Evolutionary conservation across 75 land plant genomes (phyloP), one percentile per base, ranked within the genome.

Genomic region (Isoetes taiwanensis): DNA sequence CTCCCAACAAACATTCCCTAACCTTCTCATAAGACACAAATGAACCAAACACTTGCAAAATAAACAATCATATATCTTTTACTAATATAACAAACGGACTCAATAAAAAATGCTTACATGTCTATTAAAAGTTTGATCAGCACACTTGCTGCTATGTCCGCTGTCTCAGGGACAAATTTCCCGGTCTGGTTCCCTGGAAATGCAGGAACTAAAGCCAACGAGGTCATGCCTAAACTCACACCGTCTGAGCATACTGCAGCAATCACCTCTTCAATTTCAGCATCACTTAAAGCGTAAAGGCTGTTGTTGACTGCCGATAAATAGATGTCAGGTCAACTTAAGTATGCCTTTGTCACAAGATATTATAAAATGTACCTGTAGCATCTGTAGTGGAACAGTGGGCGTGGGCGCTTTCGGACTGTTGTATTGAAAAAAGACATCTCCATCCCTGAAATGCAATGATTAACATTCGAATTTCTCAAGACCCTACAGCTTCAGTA

Each of bases 141-240:
- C 53, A 94, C 99, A 76, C 99, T 94, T 28, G 79, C 85, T 56
- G 99, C 99, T 37, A 89, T 84, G 75, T 94, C 90, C 29, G 85
- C 68, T n/a, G 76, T 64, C 60, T 87, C 91, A 10, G 59, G 40
- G 26, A 57, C 21, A 16, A 64, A 46, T 66, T 74, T 84, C 33
- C 89, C 89, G 54, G 66, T 56, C 57, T 72, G 78, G 23, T 57
- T 78, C 24, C 64, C 78, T 54, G 72, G 73, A 53, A 69, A 67
- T 21, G 83, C 67, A 26, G 85, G 74, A 31, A 66, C 43, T 20
- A 62, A 24, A 14, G 61, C 72, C 68, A 68, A 57, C 5, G 35
- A 31, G 66, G 67, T 74, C 31, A 71, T 57, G 59, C 71, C 68
- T 54, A 75, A 20, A 29, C 69, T 48, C 50, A 80, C 46, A 19